Evolutionary conservation across 257 asterid genomes (phyloP), one percentile per base, ranked within the genome.

Genomic region (Solanum pennellii): DNA sequence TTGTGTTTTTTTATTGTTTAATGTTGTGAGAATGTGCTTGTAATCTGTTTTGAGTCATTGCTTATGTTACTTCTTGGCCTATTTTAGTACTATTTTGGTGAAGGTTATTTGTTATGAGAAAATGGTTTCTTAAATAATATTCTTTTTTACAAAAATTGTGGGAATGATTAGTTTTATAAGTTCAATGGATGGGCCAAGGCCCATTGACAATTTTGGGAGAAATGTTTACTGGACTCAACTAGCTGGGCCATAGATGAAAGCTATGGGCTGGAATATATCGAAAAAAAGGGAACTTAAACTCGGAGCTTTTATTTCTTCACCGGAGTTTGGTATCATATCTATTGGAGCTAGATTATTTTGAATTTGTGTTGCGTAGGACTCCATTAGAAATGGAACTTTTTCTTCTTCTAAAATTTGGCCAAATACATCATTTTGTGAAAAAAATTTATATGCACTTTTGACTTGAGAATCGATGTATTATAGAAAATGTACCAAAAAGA

Each of bases 281-380:
- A 52, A 52, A 49, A 49, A 52, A 52, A 16, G 9, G 0, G 16
- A 52, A 52, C 39, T 37, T 37, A 37, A 37, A 16, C 60, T 15
- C 60, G 18, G 0, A 49, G 16, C 1, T 49, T 52, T 52, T 52
- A 52, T 52, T 9, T 52, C 7, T 52, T 16, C 1, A 52, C 62
- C n/a, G 0, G n/a, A 16, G n/a, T 52, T 1, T 52, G 2, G 3
- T 18, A 52, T 18, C 9, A 1, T 52, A 52, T 0, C 0, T 52
- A 52, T 3, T 18, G 10, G 10, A 52, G 10, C 1, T 52, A 6
- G n/a, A 18, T 52, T 52, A 52, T 52, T 52, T 52, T 0, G 20
- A 52, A 52, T 16, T 52, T 52, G 10, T 18, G 62, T 18, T 52
- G 11, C 4, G 10, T 7, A 52, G 1, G n/a, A 37, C 39, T 37